These are phyloP conservation scores for Botrytis hyacinthi DNA, from an alignment of 2,329 filamentous ascomycete species.

Conservation along the genomic window DNA sequence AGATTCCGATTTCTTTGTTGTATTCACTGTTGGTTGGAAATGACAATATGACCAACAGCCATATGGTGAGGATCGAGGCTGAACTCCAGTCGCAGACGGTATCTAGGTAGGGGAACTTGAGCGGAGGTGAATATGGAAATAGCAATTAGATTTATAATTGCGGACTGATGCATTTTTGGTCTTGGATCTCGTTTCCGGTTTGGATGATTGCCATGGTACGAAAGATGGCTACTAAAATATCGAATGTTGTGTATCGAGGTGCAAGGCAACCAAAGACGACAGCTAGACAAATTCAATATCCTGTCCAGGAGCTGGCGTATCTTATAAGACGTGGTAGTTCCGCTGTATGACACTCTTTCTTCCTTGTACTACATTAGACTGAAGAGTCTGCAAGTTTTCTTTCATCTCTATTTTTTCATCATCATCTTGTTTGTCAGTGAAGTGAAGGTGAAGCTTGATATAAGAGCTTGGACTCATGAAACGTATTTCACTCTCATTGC, in stretches of 20 bases:
- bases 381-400: background rate
- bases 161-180: background rate
- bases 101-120: background rate
- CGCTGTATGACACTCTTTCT: background rate
- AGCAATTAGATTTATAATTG: background rate
- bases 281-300: background rate
- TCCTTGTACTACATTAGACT: background rate
- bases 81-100: background rate
- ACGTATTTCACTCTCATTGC: background rate
- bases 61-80: background rate
- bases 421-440: background rate
- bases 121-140: background rate
- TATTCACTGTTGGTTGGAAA: background rate
- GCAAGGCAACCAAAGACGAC: background rate
- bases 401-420: background rate
- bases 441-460: background rate
- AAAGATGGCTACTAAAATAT: background rate
- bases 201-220: background rate
- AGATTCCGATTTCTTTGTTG: background rate
- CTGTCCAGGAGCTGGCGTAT: background rate
- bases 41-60: background rate
- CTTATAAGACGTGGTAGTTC: background rate
- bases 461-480: background rate
- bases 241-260: conserved; percentile 4
- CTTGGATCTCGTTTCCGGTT: background rate